These are phyloP conservation scores for Penicillium sp. DNA, from an alignment of 2,329 filamentous ascomycete genomes.

Conservation along the genomic window DNA sequence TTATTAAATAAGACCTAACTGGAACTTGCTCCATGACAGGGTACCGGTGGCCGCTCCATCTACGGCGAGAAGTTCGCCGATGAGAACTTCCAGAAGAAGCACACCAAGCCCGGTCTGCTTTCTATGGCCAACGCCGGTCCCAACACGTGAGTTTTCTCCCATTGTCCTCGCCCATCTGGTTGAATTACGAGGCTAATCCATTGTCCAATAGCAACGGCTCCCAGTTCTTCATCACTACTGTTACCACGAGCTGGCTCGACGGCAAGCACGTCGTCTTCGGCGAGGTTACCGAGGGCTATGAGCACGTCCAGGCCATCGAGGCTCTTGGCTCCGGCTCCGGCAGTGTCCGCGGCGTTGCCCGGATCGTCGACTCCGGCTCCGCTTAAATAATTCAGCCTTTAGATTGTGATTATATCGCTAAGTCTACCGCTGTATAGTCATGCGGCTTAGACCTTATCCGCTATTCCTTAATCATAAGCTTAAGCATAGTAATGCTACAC, in stretches of 20 bases:
- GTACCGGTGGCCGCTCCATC: conserved; percentile 89
- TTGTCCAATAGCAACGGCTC: conserved; percentile 59
- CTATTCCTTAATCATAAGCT: no score
- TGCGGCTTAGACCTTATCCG: no score
- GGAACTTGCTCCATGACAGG: conserved; percentile 52
- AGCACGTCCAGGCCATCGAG: conserved; percentile 60
- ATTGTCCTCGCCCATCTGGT: no score
- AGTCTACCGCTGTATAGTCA: no score
- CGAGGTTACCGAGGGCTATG: conserved; percentile 60
- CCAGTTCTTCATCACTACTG: conserved; percentile 73
- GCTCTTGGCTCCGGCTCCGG: conserved; percentile 58
- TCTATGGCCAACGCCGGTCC: conserved; percentile 96
- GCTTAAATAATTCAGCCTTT: no score
- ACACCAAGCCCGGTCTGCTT: conserved; percentile 74
- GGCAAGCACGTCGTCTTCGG: conserved; percentile 72
- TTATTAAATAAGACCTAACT: neutral
- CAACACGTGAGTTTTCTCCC: conserved; percentile 69
- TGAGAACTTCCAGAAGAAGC: conserved; percentile 82
- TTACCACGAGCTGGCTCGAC: conserved; percentile 66
- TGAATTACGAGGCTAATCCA: neutral
- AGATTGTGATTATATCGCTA: no score
- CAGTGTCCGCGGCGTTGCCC: conserved; percentile 51
- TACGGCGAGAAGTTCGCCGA: conserved; percentile 93
- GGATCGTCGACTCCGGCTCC: conserved; percentile 53
- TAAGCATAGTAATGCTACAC: no score